Conservation (phyloP, 306 rosid genomes). For the Citrullus colocynthis region DNA sequence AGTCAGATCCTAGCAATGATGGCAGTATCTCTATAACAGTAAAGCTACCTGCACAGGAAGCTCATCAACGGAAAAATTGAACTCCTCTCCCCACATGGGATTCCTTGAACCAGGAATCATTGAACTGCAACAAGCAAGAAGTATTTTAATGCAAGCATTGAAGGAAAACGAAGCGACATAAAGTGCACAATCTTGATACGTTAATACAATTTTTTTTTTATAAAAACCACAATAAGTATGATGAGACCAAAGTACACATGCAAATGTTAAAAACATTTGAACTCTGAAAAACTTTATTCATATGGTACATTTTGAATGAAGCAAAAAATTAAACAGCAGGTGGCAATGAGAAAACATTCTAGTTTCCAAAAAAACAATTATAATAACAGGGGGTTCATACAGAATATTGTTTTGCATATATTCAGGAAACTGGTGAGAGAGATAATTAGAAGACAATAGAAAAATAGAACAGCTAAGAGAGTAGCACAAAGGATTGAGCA, state of each 20-base stretch:
- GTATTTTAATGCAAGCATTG: not conserved
- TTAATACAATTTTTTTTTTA: not conserved
- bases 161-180: not conserved
- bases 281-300: not conserved
- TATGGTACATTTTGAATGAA: not conserved
- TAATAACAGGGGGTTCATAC: not conserved
- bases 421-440: not conserved
- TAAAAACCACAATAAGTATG: not conserved
- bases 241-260: not conserved
- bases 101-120: slow-evolving; percentile 99
- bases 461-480: not conserved
- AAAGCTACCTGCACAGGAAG: slow-evolving; percentile 76
- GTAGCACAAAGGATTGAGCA: not conserved
- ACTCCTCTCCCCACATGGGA: slow-evolving; percentile 99
- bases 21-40: not conserved
- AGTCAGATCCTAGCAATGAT: not conserved
- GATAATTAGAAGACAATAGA: not conserved
- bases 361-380: not conserved
- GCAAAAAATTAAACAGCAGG: not conserved
- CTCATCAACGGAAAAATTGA: slow-evolving; percentile 86
- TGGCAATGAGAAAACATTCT: not conserved
- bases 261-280: not conserved
- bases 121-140: slow-evolving; percentile 53
- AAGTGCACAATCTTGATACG: not conserved
- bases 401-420: not conserved